Evolutionary conservation across 2,329 filamentous ascomycete genomes (phyloP), one percentile per base, ranked within the genome.

Genomic region (Colletotrichum chlorophyti): DNA sequence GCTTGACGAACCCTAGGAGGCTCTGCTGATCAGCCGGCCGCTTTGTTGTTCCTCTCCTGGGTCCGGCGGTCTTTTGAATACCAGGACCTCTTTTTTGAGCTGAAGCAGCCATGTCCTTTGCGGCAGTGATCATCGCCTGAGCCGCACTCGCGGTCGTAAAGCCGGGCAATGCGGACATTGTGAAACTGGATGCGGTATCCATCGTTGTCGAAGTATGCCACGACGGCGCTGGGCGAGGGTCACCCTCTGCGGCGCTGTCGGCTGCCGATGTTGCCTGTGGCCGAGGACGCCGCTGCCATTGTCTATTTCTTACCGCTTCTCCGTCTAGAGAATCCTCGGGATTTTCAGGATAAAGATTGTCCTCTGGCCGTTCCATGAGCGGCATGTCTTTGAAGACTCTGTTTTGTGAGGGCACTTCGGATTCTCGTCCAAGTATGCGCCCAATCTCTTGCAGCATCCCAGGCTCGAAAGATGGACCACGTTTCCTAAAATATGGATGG

Each of bases 391-490:
- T 78, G 48, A 82, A 81, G 41, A 92, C 80, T 26, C 76, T 71
- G 43, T 80, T 73, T 46, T 83, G 76, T 1, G 79, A 72, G 9
- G 91, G 89, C 31, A 63, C 53, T 8, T 24, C 26, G 1, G 85
- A 80, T 1, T 79, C 71, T 55, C 91, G 83, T 6, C 83, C 74
- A 5, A 97, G 76, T 15, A 96, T 94, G 45, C 81, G 85, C 5
- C 90, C 89, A 7, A 95, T 83, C 26, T 85, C 83, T 34, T 82
- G 79, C 10, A 95, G 79, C 1, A 86, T 79, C 1, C 78, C 76
- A 29, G 83, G 79, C 31, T 87, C 80, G 45, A 96, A 84, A 0
- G 84, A 85, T 1, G 93, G 91, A 0, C 93, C 93, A 65, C 84
- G 83, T 23, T 82, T 79, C 29, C 81, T 61, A 83, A 84, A 71